Evolutionary conservation across 2,329 filamentous ascomycete species (phyloP).

Genomic region (Gnomoniopsis sp.): DNA sequence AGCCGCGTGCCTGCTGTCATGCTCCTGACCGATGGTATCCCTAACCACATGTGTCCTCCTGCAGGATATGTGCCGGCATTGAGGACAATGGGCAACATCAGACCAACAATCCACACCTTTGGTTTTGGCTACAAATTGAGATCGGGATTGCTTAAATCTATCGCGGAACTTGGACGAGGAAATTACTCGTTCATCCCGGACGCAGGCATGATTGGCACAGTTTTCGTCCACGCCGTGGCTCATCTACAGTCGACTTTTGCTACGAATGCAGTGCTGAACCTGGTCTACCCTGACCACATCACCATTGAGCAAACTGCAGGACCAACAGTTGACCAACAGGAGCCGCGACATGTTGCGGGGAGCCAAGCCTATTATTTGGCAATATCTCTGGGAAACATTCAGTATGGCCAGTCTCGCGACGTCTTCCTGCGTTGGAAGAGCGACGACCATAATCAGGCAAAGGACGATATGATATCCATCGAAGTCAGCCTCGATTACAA

Average conservation of each 20-base stretch:
- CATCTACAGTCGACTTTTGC: slow-evolving; percentile 59
- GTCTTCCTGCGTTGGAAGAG: slow-evolving; percentile 41
- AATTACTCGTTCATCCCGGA: slow-evolving; percentile 62
- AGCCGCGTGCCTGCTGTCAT: slow-evolving; percentile 47
- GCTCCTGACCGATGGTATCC: slow-evolving; percentile 53
- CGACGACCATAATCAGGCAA: slow-evolving; percentile 9
- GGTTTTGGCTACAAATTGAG: slow-evolving; percentile 48
- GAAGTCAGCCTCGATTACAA: slow-evolving; percentile 33
- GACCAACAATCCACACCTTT: slow-evolving; percentile 49
- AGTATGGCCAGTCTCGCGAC: slow-evolving; percentile 60
- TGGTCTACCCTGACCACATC: slow-evolving; percentile 36
- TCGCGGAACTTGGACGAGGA: slow-evolving; percentile 54
- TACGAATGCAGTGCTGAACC: slow-evolving; percentile 38
- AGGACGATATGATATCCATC: slow-evolving; percentile 25
- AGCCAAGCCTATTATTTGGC: slow-evolving; percentile 26
- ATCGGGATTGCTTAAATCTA: slow-evolving; percentile 56
- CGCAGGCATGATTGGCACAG: slow-evolving; percentile 59
- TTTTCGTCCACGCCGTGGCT: slow-evolving; percentile 59
- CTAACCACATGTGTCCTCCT: slow-evolving; percentile 51
- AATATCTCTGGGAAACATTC: slow-evolving; percentile 48
- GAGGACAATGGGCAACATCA: slow-evolving; percentile 34
- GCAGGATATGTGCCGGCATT: slow-evolving; percentile 55
- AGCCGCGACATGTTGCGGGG: slow-evolving; percentile 18
- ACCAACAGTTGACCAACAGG: slow-evolving; percentile 33
- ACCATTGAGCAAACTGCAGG: slow-evolving; percentile 38